phyloP scores from a whole-genome alignment of 352 stramenopile genomes.

The Phytophthora capsici region DNA sequence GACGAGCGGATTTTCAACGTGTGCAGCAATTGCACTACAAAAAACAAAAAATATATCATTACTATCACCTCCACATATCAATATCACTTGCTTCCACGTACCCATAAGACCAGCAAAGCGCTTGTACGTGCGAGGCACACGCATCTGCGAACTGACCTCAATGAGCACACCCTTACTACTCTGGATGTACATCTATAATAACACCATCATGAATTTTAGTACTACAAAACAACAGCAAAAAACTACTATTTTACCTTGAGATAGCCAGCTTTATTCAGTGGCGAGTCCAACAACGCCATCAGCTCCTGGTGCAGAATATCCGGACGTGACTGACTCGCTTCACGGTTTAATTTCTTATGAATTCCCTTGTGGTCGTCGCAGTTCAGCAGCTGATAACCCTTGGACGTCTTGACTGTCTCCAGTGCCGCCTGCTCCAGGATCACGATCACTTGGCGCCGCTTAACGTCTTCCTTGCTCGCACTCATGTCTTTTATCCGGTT shows the following conservation, averaged over 20 bases:
- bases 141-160: conserved; percentile 98
- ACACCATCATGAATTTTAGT: neutral
- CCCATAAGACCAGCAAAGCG: conserved; percentile 96
- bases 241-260: conserved; percentile 83
- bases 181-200: conserved; percentile 91
- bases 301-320: conserved; percentile 99
- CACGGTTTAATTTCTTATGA: conserved; percentile 96
- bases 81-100: conserved; percentile 40
- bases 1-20: conserved; percentile 99
- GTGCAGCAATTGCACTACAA: conserved; percentile 98
- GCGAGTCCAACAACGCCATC: conserved; percentile 98
- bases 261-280: conserved; percentile 99
- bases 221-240: neutral
- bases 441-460: conserved; percentile 94
- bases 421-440: conserved; percentile 98
- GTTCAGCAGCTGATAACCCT: conserved; percentile 99
- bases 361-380: conserved; percentile 98
- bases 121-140: conserved; percentile 99
- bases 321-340: conserved; percentile 96
- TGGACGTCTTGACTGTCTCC: conserved; percentile 99
- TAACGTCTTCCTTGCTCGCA: conserved; percentile 70
- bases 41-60: conserved; percentile 35
- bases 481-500: conserved; percentile 33
- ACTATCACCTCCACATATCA: conserved; percentile 1
- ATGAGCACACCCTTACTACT: conserved; percentile 98